Base-by-base conservation (phyloP, 2,329 filamentous ascomycete genomes). In the Epichloe gansuensis region DNA sequence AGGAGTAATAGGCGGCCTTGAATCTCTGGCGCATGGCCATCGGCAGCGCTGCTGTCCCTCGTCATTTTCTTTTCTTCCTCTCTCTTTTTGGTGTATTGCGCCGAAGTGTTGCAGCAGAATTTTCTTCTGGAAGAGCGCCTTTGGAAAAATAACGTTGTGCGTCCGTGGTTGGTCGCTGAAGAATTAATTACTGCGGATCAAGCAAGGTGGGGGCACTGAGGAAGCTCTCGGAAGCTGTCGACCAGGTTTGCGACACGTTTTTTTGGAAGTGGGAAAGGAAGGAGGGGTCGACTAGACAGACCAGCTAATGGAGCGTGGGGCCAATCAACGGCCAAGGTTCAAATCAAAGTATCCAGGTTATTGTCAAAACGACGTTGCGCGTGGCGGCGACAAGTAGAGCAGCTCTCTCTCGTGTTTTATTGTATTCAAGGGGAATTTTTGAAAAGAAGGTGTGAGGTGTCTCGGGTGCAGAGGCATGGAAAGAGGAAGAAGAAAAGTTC, bases 1-100 rank as follows among this genome's bases (percentile, higher is more conserved):
- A 96, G 84, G 47, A 97, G 82, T 49, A 96, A 79, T 50, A 96
- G 76, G 57, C 80, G 72, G 56, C 74, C 74, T 6, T 68, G 64
- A 36, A 63, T 62, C 46, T 64, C 63, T 43, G 61, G 59, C 53
- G 58, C 64, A 48, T 62, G 61, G 53, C 65, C 60, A 53, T 69
- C 63, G 49, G 65, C 63, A 55, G 62, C 61, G 34, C 42, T 40
- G 46, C 34, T 38, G 13, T 47, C 46, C 17, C 12, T 43, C 12
- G 53, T 25, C 53, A 54, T 54, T 46, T 25, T 47, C 5, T 45
- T 21, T 35, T 13, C n/a, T 35, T 21, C 3, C 5, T 45, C 27
- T 21, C 42, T 23, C 6, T 17, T 21, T 46, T 17, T 34, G 13
- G 23, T n/a, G 31, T 31, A 31, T 31, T 31, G 8, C 11, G 27